Percentiles rank a stretch among this genome's conserved stretches.
phyloP scores from a whole-genome alignment of 768 basidiomycete genomes.

The Leccinum rimulosum region DNA sequence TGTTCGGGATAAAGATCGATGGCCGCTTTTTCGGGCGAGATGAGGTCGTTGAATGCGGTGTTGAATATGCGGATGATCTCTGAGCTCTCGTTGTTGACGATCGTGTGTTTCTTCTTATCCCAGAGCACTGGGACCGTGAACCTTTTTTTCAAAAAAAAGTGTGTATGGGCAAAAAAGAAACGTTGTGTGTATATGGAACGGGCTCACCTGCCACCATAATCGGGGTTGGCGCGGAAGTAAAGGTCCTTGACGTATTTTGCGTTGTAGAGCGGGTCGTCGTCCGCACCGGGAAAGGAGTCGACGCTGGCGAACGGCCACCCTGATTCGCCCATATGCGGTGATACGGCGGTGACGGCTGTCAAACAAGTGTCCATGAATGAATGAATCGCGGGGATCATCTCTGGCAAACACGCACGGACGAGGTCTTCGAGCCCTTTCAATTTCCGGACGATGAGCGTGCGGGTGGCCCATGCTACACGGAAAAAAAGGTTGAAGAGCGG shows the following conservation, averaged over 20 bases:
- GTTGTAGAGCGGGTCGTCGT: conserved; percentile 71
- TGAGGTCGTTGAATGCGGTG: conserved; percentile 69
- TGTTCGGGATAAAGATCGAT: conserved; percentile 78
- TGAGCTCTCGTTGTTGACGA: conserved; percentile 94
- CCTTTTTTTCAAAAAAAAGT: conserved; percentile 27
- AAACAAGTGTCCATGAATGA: background rate
- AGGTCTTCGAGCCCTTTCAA: conserved; percentile 89
- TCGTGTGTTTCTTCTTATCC: conserved; percentile 84
- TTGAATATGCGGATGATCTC: conserved; percentile 97
- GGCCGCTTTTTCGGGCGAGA: conserved; percentile 62
- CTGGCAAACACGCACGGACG: conserved; percentile 54
- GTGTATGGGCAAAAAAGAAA: background rate
- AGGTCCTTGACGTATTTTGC: conserved; percentile 78
- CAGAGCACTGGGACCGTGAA: conserved; percentile 91
- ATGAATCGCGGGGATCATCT: background rate
- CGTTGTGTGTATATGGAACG: background rate
- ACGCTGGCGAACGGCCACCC: conserved; percentile 87
- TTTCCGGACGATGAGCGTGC: conserved; percentile 84
- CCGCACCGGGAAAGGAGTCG: conserved; percentile 68
- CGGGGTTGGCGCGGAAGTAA: conserved; percentile 72
- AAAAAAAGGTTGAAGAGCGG: background rate
- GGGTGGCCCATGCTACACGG: conserved; percentile 82
- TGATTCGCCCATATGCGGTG: conserved; percentile 76
- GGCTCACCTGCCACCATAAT: conserved; percentile 66
- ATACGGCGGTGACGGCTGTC: conserved; percentile 75